phyloP scores from a whole-genome alignment of 2,329 filamentous ascomycete genomes.

The Aspergillus eucalypticola region DNA sequence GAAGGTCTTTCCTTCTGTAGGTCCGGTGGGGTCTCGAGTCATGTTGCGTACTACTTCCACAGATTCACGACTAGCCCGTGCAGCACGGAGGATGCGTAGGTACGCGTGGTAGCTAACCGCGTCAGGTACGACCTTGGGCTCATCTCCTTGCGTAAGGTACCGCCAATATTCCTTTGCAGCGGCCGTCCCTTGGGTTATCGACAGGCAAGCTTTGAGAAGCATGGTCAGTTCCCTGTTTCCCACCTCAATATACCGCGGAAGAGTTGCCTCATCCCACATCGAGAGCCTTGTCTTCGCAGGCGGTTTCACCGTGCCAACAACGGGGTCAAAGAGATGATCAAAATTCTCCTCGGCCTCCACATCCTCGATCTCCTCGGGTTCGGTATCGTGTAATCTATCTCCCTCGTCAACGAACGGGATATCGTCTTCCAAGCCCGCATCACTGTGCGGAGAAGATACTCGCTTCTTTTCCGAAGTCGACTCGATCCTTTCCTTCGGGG shows the following conservation, averaged over 20 bases:
- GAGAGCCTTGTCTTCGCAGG: background rate
- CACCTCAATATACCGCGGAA: constrained; percentile 45
- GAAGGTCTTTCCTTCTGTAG: constrained; percentile 59
- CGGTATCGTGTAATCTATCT: constrained; percentile 26
- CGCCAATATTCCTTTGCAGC: constrained; percentile 78
- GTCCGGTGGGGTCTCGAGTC: constrained; percentile 46
- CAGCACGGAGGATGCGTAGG: constrained; percentile 65
- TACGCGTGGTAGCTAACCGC: constrained; percentile 67
- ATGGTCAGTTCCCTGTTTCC: constrained; percentile 66
- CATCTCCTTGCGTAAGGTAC: constrained; percentile 57
- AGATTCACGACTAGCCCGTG: constrained; percentile 64
- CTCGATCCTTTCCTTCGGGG: constrained; percentile 14
- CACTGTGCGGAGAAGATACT: background rate
- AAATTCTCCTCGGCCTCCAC: constrained; percentile 31
- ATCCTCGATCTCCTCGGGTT: constrained; percentile 13
- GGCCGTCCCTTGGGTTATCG: constrained; percentile 60
- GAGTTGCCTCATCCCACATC: constrained; percentile 9
- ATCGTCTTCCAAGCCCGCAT: constrained; percentile 16
- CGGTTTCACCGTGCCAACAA: constrained; percentile 15
- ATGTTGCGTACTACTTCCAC: constrained; percentile 59
- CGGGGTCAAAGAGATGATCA: constrained; percentile 40
- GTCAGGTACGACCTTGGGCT: constrained; percentile 68
- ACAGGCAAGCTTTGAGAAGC: constrained; percentile 62
- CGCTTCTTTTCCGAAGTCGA: background rate
- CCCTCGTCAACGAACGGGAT: constrained; percentile 35